These are phyloP conservation scores for Komagataella phaffii DNA, from an alignment of 805 yeast species.

Conservation along the genomic window DNA sequence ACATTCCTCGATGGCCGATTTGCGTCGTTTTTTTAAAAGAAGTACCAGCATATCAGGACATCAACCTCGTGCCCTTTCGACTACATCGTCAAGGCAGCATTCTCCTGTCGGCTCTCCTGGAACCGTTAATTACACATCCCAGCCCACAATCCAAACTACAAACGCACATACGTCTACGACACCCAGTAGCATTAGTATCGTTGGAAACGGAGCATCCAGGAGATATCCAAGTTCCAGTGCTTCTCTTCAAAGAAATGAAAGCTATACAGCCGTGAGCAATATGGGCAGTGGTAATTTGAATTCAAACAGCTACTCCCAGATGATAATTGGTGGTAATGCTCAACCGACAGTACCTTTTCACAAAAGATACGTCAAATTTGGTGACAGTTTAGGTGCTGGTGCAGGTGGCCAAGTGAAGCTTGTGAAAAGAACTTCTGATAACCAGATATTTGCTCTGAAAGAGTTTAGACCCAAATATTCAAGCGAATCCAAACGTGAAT, in stretches of 20 bases:
- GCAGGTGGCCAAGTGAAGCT: constrained; percentile 88
- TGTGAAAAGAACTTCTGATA: constrained; percentile 53
- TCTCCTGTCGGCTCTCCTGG: neutral
- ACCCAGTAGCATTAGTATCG: neutral
- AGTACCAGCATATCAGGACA: neutral
- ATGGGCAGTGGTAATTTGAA: constrained; percentile 1
- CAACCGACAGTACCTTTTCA: constrained; percentile 45
- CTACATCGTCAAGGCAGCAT: neutral
- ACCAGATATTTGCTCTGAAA: constrained; percentile 76
- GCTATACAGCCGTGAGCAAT: constrained; percentile 4
- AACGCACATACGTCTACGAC: neutral
- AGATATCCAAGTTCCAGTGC: neutral
- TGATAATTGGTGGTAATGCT: constrained; percentile 23
- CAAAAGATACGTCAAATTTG: constrained; percentile 68
- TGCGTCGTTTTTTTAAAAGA: constrained; percentile 54
- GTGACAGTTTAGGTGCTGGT: constrained; percentile 85
- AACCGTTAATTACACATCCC: neutral
- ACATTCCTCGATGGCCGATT: constrained; percentile 70
- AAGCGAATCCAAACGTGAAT: constrained; percentile 70
- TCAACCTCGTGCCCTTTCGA: neutral
- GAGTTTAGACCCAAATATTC: constrained; percentile 73
- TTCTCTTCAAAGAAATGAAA: neutral
- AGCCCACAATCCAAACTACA: constrained; percentile 4
- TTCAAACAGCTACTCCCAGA: constrained; percentile 2
- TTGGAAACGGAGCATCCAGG: neutral